phyloP scores from a whole-genome alignment of 768 basidiomycete genomes.

The Mycena olivaceomarginata region DNA sequence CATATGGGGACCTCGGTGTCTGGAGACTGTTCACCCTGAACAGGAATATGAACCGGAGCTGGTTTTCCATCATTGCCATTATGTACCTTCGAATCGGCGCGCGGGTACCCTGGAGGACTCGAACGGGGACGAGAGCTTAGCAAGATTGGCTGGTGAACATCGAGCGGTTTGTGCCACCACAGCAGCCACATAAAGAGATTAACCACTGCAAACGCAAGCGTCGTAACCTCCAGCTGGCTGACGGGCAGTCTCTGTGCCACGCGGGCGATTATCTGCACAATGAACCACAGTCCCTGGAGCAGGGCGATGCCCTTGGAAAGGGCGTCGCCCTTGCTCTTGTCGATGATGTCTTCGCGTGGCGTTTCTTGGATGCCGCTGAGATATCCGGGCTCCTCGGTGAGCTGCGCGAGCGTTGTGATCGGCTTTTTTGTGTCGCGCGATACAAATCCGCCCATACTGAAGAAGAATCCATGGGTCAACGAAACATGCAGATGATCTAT shows the following conservation, averaged over 20 bases:
- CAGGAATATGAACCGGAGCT: background rate
- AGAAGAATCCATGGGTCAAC: constrained; percentile 1
- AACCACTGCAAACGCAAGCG: constrained; percentile 4
- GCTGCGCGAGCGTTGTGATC: background rate
- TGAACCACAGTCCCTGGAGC: constrained; percentile 19
- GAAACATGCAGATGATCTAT: background rate
- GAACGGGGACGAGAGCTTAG: background rate
- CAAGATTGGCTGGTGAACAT: background rate
- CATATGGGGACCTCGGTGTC: background rate
- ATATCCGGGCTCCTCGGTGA: background rate
- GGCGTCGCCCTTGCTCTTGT: constrained; percentile 11
- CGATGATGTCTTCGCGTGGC: background rate
- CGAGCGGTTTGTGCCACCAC: constrained; percentile 6
- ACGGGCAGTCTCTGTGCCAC: background rate
- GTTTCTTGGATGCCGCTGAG: background rate
- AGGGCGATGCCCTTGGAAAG: constrained; percentile 1
- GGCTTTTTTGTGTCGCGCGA: background rate
- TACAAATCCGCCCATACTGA: constrained; percentile 5
- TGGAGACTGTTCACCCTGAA: too few relatives aligned
- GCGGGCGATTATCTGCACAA: constrained; percentile 5
- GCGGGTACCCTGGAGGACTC: background rate
- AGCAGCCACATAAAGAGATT: constrained; percentile 2
- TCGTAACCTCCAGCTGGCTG: constrained; percentile 8
- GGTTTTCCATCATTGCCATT: too few relatives aligned
- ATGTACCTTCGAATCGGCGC: background rate